Conservation (phyloP, 2,329 filamentous ascomycete genomes). For the Xylaria multiplex region DNA sequence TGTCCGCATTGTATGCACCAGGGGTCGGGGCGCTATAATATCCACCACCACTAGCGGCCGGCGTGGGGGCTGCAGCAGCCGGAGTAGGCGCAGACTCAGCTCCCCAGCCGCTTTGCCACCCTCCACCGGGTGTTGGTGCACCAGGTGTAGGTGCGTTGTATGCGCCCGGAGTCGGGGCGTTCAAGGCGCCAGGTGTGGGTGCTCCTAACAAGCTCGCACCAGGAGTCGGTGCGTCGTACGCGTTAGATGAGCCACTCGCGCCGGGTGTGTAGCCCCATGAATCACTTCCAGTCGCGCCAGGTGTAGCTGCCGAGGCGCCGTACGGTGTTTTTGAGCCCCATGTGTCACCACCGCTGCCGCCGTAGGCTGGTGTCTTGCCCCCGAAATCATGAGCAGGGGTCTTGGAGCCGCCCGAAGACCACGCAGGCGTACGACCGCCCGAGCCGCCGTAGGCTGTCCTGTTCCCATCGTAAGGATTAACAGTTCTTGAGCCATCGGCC, state of each 20-base stretch:
- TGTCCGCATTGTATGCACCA: conserved; percentile 48
- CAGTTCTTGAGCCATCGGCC: conserved; percentile 73
- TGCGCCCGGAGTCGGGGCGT: conserved; percentile 77
- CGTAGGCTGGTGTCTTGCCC: conserved; percentile 74
- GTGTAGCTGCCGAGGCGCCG: conserved; percentile 67
- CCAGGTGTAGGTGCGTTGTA: conserved; percentile 72
- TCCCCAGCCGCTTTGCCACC: conserved; percentile 68
- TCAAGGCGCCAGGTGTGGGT: conserved; percentile 69
- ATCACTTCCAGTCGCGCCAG: conserved; percentile 66
- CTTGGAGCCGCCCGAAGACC: conserved; percentile 77
- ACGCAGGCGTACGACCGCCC: conserved; percentile 77
- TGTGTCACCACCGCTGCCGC: conserved; percentile 60
- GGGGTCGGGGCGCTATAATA: conserved; percentile 58
- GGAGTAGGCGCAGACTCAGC: conserved; percentile 74
- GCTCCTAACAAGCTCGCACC: conserved; percentile 65
- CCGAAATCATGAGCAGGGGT: conserved; percentile 76
- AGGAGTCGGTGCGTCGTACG: conserved; percentile 77
- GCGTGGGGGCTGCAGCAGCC: conserved; percentile 73
- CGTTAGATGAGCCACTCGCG: conserved; percentile 55
- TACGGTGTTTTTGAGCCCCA: conserved; percentile 86
- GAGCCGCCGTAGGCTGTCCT: conserved; percentile 83
- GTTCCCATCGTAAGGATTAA: conserved; percentile 77
- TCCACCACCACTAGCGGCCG: conserved; percentile 67
- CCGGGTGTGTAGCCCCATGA: conserved; percentile 69
- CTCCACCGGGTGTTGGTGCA: conserved; percentile 75